These are phyloP conservation scores for Tetracentron sinense DNA, from an alignment of 164 flowering plant genomes.

Conservation along the genomic window DNA sequence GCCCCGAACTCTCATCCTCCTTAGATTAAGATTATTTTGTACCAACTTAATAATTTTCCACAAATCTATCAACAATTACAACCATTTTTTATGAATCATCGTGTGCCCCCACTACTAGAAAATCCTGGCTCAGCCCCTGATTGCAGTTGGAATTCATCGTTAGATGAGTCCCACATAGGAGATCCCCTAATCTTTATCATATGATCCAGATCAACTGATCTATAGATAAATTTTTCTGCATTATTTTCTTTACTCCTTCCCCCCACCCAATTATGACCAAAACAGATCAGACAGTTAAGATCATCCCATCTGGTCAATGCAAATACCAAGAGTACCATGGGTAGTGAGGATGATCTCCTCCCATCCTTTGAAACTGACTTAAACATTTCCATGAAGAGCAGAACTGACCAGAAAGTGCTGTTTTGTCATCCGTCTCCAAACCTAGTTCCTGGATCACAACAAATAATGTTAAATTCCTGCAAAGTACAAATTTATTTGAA, in stretches of 20 bases:
- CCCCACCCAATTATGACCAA: background rate
- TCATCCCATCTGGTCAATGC: background rate
- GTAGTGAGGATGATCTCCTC: background rate
- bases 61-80: no score
- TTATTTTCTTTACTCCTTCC: background rate
- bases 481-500: background rate
- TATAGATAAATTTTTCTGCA: slow-evolving; percentile 2
- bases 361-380: background rate
- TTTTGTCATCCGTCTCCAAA: slow-evolving; percentile 95
- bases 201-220: background rate
- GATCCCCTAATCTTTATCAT: background rate
- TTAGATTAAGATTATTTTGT: no score
- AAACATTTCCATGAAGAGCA: slow-evolving; percentile 2
- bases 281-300: background rate
- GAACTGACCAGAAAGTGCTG: slow-evolving; percentile 89
- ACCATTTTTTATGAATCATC: no score
- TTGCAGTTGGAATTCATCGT: no score
- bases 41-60: no score
- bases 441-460: slow-evolving; percentile 78
- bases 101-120: no score
- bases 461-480: slow-evolving; percentile 18
- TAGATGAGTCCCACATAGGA: background rate
- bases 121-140: no score
- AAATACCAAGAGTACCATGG: background rate
- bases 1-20: no score